These are phyloP conservation scores for Paecilomyces formosus DNA, from an alignment of 2,329 filamentous ascomycete species.

Conservation along the genomic window DNA sequence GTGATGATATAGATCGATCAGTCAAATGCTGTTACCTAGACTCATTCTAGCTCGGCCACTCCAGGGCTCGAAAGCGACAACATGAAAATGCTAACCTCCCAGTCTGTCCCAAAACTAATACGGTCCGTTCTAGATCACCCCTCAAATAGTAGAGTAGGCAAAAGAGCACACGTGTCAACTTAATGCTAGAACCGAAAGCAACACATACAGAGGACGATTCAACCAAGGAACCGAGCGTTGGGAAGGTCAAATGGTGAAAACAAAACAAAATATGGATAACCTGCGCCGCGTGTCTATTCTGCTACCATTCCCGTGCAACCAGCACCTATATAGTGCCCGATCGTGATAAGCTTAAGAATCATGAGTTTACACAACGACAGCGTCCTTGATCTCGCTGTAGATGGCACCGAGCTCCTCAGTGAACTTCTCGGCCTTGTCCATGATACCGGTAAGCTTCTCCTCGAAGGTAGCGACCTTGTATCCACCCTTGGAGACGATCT, in stretches of 20 bases:
- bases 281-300: conserved; percentile 19
- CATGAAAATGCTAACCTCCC: background rate
- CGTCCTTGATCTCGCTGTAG: conserved; percentile 37
- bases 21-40: background rate
- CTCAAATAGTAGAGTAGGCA: background rate
- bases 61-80: background rate
- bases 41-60: background rate
- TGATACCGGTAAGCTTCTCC: conserved; percentile 33
- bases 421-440: conserved; percentile 42
- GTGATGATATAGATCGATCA: background rate
- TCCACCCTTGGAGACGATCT: conserved; percentile 67
- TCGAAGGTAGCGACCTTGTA: conserved; percentile 51
- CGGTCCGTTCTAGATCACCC: background rate
- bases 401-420: conserved; percentile 40
- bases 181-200: conserved; percentile 7
- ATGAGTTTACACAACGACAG: conserved; percentile 31
- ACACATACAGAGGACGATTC: conserved; percentile 12
- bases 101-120: background rate
- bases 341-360: conserved; percentile 1
- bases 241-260: conserved; percentile 10
- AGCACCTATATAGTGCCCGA: conserved; percentile 1
- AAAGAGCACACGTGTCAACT: background rate
- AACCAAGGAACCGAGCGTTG: conserved; percentile 11
- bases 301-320: conserved; percentile 16
- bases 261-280: conserved; percentile 11